Conservation (phyloP, 805 yeast species). For the Wickerhamiella lipophila region DNA sequence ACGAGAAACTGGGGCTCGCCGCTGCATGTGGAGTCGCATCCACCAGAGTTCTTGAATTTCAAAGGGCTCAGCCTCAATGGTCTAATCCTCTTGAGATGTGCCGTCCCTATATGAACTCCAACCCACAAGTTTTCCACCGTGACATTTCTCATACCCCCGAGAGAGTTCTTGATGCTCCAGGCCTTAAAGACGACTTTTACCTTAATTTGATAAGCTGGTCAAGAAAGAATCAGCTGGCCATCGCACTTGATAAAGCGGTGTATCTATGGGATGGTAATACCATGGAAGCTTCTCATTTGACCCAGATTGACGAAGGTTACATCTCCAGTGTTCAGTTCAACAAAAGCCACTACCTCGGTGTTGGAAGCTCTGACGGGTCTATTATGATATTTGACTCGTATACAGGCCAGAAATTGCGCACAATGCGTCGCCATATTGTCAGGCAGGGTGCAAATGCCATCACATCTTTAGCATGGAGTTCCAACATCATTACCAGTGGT, state of each 20-base stretch:
- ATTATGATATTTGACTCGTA: slow-evolving; percentile 92
- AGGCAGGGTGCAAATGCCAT: slow-evolving; percentile 32
- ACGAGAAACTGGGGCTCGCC: slow-evolving; percentile 36
- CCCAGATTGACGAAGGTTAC: slow-evolving; percentile 28
- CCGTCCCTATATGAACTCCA: slow-evolving; percentile 28
- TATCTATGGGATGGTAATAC: slow-evolving; percentile 87
- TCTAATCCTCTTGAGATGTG: slow-evolving; percentile 28
- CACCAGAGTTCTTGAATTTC: slow-evolving; percentile 71
- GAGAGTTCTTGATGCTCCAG: slow-evolving; percentile 92
- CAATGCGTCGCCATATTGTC: slow-evolving; percentile 56
- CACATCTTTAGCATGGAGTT: slow-evolving; percentile 73
- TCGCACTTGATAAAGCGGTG: slow-evolving; percentile 71
- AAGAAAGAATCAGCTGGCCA: slow-evolving; percentile 62
- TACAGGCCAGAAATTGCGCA: slow-evolving; percentile 55
- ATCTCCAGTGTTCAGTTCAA: slow-evolving; percentile 81
- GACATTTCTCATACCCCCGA: slow-evolving; percentile 81
- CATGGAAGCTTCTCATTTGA: slow-evolving; percentile 58
- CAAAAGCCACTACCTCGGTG: slow-evolving; percentile 75
- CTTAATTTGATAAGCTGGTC: slow-evolving; percentile 85
- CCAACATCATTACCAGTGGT: slow-evolving; percentile 73
- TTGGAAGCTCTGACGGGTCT: slow-evolving; percentile 73
- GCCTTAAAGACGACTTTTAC: slow-evolving; percentile 84
- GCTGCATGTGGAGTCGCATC: slow-evolving; percentile 86
- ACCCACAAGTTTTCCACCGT: slow-evolving; percentile 31
- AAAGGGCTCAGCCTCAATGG: slow-evolving; percentile 68